Evolutionary conservation across 768 basidiomycete genomes (phyloP).

Genomic region (Mycena indigotica): DNA sequence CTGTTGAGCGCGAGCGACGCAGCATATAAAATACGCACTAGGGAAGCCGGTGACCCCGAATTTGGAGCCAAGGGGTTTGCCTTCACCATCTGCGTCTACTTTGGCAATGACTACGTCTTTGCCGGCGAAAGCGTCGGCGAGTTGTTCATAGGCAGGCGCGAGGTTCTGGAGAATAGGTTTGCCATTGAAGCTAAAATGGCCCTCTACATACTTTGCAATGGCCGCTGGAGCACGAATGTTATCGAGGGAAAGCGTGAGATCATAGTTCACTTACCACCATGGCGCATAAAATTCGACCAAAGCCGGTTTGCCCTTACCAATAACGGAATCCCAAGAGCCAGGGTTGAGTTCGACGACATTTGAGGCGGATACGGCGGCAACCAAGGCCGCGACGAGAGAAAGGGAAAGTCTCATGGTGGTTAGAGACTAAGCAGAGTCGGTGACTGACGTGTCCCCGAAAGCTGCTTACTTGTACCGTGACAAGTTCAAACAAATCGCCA

Average conservation of each 20-base stretch:
- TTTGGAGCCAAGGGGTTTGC: constrained; percentile 72
- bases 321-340: constrained; percentile 70
- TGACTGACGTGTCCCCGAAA: neutral
- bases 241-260: constrained; percentile 3
- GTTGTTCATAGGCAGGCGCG: constrained; percentile 84
- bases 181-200: neutral
- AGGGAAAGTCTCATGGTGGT: constrained; percentile 61
- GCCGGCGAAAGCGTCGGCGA: constrained; percentile 82
- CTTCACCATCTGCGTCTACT: constrained; percentile 88
- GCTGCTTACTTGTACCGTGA: neutral
- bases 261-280: constrained; percentile 68
- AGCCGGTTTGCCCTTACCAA: constrained; percentile 82
- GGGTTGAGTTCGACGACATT: constrained; percentile 82
- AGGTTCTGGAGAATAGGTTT: constrained; percentile 59
- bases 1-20: constrained; percentile 14
- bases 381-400: constrained; percentile 56
- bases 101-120: constrained; percentile 88
- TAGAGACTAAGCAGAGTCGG: constrained; percentile 21
- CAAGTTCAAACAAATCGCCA: neutral
- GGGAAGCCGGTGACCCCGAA: constrained; percentile 86
- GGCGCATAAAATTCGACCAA: constrained; percentile 91
- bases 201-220: constrained; percentile 76
- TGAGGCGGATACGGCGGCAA: constrained; percentile 64
- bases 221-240: constrained; percentile 49
- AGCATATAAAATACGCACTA: constrained; percentile 54